Evolutionary conservation across 2,329 filamentous ascomycete species (phyloP).

Genomic region (Fusarium paranaense): DNA sequence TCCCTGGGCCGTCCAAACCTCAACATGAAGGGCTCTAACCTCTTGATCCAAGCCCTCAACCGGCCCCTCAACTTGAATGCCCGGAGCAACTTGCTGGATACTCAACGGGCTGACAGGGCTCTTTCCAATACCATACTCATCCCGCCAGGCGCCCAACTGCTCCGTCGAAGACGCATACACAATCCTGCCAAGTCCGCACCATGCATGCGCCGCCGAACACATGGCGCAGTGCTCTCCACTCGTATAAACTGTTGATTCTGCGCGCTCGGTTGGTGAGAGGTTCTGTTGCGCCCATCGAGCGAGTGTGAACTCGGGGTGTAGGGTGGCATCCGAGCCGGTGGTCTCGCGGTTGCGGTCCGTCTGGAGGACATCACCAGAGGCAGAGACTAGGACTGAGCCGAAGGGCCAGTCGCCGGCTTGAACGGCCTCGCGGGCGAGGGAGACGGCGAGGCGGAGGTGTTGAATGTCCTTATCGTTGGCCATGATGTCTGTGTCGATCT

Average conservation of each 20-base stretch:
- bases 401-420: conserved; percentile 52
- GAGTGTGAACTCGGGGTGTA: conserved; percentile 53
- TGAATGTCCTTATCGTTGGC: conserved; percentile 20
- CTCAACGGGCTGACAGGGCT: conserved; percentile 40
- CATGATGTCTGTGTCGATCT: background rate
- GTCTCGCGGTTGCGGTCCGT: conserved; percentile 50
- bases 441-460: conserved; percentile 38
- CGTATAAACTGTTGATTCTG: conserved; percentile 51
- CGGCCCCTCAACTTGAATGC: conserved; percentile 45
- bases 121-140: conserved; percentile 39
- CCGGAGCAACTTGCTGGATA: conserved; percentile 47
- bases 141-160: conserved; percentile 46
- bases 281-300: conserved; percentile 52
- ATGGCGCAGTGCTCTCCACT: conserved; percentile 54
- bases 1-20: conserved; percentile 29
- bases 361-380: conserved; percentile 42
- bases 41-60: conserved; percentile 45
- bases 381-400: conserved; percentile 51
- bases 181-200: conserved; percentile 50
- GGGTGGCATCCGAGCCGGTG: conserved; percentile 46
- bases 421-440: conserved; percentile 52
- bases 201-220: conserved; percentile 52
- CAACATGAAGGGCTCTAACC: conserved; percentile 45
- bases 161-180: conserved; percentile 48
- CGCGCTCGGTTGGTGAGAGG: conserved; percentile 52